These are phyloP conservation scores for Solanum hybrid DNA, from an alignment of 305 asterid species.

Conservation along the genomic window DNA sequence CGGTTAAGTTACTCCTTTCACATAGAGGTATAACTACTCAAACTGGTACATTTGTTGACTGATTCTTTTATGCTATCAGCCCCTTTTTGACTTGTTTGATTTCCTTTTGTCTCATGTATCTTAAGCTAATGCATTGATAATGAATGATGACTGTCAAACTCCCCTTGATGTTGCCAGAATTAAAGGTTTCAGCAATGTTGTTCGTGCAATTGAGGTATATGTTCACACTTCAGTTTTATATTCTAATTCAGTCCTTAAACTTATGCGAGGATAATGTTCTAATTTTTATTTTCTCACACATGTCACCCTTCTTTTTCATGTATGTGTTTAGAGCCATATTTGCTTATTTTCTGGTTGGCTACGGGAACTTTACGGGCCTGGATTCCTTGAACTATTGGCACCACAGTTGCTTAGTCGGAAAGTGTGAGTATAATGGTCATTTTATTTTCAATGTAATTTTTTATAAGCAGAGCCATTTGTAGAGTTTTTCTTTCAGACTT, in stretches of 20 bases:
- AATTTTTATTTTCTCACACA: background rate
- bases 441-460: background rate
- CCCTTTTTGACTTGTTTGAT: conserved; percentile 5
- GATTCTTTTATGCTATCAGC: background rate
- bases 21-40: conserved; percentile 55
- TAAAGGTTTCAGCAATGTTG: conserved; percentile 72
- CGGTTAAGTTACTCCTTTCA: conserved; percentile 79
- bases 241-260: background rate
- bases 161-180: conserved; percentile 89
- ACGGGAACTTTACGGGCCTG: conserved; percentile 75
- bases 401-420: conserved; percentile 76
- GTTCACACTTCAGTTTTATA: conserved; percentile 7
- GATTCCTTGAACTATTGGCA: conserved; percentile 68
- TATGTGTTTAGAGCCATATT: conserved; percentile 44
- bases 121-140: conserved; percentile 74
- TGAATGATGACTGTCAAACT: conserved; percentile 86
- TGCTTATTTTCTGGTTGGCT: conserved; percentile 93
- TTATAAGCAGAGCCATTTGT: background rate
- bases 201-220: conserved; percentile 80
- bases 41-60: background rate
- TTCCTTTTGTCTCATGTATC: conserved; percentile 10
- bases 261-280: background rate
- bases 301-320: background rate
- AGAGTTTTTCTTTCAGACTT: background rate
- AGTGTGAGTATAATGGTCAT: conserved; percentile 52